Evolutionary conservation across 441 rosid species (phyloP).

Genomic region (Euphorbia neoarborescens): DNA sequence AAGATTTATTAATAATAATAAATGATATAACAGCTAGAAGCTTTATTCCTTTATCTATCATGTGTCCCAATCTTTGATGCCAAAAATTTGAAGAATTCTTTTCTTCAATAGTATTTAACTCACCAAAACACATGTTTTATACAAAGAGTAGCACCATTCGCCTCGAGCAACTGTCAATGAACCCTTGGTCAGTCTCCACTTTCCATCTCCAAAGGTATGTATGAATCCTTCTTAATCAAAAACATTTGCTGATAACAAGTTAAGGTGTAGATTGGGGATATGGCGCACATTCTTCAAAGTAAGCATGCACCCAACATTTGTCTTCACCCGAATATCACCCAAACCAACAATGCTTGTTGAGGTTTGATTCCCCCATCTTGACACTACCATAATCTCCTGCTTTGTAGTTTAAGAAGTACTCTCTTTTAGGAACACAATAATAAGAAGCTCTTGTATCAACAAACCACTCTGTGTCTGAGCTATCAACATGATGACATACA

Average conservation of each 20-base stretch:
- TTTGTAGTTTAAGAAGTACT: not conserved
- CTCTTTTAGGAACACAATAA: not conserved
- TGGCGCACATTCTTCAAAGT: not conserved
- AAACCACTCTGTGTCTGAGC: not conserved
- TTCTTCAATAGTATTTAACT: not conserved
- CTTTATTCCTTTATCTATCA: not conserved
- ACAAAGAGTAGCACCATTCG: not conserved
- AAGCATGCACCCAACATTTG: not conserved
- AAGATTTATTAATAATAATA: not conserved
- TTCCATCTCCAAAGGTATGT: not conserved
- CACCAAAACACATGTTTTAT: not conserved
- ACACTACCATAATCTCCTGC: conserved; percentile 4
- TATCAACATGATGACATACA: not conserved
- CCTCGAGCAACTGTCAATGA: not conserved
- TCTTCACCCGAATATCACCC: not conserved
- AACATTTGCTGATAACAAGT: not conserved
- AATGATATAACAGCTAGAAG: not conserved
- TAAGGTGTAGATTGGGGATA: not conserved
- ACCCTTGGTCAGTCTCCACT: not conserved
- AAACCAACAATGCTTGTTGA: not conserved
- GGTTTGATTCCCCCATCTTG: not conserved
- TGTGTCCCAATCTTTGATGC: not conserved
- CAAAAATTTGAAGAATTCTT: not conserved
- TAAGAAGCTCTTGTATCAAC: not conserved
- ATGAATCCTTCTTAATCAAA: not conserved